Evolutionary conservation across 495 filamentous ascomycete species (phyloP).

Genomic region (Xylaria scruposa): DNA sequence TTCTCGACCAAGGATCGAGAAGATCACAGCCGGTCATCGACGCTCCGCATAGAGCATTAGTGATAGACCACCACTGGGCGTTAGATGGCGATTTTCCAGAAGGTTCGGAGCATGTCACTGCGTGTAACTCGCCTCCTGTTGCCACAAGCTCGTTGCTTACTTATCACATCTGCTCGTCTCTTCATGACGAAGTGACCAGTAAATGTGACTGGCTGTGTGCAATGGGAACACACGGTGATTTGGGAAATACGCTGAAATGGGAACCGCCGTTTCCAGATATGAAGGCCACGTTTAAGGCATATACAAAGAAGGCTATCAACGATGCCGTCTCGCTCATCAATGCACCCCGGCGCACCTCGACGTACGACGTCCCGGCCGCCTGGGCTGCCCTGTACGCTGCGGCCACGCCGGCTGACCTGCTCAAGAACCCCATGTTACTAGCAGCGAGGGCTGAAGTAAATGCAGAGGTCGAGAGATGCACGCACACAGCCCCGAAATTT

Average conservation of each 20-base stretch:
- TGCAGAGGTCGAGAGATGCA: constrained; percentile 60
- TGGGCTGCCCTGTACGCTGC: constrained; percentile 58
- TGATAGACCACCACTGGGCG: constrained; percentile 66
- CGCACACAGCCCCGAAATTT: constrained; percentile 63
- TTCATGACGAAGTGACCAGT: constrained; percentile 52
- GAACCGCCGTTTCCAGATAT: constrained; percentile 65
- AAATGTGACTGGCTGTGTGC: constrained; percentile 60
- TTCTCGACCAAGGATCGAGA: constrained; percentile 65
- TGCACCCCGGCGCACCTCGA: constrained; percentile 61
- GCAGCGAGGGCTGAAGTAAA: constrained; percentile 58
- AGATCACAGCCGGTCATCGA: constrained; percentile 54
- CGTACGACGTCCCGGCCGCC: constrained; percentile 59
- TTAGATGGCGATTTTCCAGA: constrained; percentile 59
- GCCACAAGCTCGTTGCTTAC: constrained; percentile 63
- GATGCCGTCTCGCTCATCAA: constrained; percentile 63
- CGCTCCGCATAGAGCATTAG: constrained; percentile 47
- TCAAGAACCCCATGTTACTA: constrained; percentile 50
- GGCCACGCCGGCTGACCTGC: constrained; percentile 49
- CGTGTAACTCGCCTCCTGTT: constrained; percentile 62
- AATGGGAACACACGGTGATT: constrained; percentile 66
- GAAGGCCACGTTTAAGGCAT: constrained; percentile 58
- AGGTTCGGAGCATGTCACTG: constrained; percentile 54
- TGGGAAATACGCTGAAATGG: constrained; percentile 65
- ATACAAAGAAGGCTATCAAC: constrained; percentile 63
- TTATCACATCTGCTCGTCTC: constrained; percentile 59